These are phyloP conservation scores for Penicillium bialowiezense DNA, from an alignment of 495 filamentous ascomycete species.

Conservation along the genomic window DNA sequence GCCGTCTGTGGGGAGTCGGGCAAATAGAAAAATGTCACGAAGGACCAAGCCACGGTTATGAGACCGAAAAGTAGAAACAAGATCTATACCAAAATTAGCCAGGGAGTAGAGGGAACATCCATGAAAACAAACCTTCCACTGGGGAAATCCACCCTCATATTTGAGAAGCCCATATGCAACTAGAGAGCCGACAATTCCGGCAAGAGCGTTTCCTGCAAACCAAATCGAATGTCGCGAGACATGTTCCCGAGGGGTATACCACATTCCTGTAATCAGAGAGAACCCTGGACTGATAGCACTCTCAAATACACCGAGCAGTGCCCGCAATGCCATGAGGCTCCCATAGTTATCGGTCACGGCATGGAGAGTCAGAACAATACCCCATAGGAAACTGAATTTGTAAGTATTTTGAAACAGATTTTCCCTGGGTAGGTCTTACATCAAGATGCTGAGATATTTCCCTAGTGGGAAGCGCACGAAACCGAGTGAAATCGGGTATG, in stretches of 20 bases:
- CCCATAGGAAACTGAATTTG: slow-evolving; percentile 28
- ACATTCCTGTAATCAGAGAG: slow-evolving; percentile 29
- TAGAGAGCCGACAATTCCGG: slow-evolving; percentile 46
- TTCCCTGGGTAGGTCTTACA: slow-evolving; percentile 1
- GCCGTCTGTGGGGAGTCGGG: slow-evolving; percentile 47
- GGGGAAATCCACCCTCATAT: slow-evolving; percentile 34
- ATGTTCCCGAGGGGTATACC: slow-evolving; percentile 48
- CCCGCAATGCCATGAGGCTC: slow-evolving; percentile 43
- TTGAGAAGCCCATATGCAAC: slow-evolving; percentile 48
- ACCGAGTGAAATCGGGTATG: slow-evolving; percentile 34
- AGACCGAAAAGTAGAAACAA: slow-evolving; percentile 39
- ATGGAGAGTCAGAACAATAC: slow-evolving; percentile 44
- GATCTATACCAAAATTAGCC: neutral
- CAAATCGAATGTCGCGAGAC: slow-evolving; percentile 49
- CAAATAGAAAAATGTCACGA: slow-evolving; percentile 38
- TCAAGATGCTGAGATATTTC: slow-evolving; percentile 12
- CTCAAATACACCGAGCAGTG: slow-evolving; percentile 49
- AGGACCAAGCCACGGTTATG: slow-evolving; percentile 32
- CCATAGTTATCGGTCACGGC: slow-evolving; percentile 44
- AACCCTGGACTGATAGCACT: slow-evolving; percentile 27
- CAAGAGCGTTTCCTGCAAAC: slow-evolving; percentile 49
- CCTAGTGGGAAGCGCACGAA: slow-evolving; percentile 14
- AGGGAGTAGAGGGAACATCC: neutral
- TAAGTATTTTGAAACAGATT: neutral
- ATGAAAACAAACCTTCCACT: slow-evolving; percentile 35